A percentile compares a stretch with the other conserved stretches of the same genome.
Conservation (phyloP, 139 green algal species). For the Dunaliella primolecta region DNA sequence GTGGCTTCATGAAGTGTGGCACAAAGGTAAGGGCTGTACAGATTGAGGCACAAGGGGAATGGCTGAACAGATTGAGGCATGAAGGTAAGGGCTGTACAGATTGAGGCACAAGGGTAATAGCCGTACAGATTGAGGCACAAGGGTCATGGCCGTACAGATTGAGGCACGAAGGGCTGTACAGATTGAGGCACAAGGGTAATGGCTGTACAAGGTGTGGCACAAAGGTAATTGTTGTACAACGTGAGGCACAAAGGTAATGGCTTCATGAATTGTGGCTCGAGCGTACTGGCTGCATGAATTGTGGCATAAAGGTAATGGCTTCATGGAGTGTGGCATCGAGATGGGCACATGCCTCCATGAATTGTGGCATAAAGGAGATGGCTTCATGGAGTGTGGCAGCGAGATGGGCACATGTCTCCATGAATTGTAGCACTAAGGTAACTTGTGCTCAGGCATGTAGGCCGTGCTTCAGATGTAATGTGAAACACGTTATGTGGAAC, state of each 20-base stretch:
- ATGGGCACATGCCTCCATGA: conserved; percentile 30
- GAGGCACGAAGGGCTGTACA: too few relatives aligned
- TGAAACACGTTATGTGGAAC: too few relatives aligned
- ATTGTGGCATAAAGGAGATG: conserved; percentile 17
- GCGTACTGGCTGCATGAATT: too few relatives aligned
- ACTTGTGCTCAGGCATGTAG: background rate
- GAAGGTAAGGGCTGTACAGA: background rate
- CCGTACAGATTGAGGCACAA: conserved; percentile 28
- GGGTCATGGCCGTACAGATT: too few relatives aligned
- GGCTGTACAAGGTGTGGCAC: too few relatives aligned
- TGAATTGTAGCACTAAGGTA: conserved; percentile 23
- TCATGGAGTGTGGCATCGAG: conserved; percentile 26
- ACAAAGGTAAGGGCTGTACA: conserved; percentile 9
- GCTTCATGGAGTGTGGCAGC: too few relatives aligned
- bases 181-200: conserved; percentile 20
- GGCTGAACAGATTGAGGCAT: conserved; percentile 33
- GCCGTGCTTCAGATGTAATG: background rate
- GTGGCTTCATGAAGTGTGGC: conserved; percentile 36
- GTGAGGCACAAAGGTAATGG: too few relatives aligned
- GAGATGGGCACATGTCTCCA: conserved; percentile 28
- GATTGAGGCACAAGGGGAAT: too few relatives aligned
- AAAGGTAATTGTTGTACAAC: too few relatives aligned
- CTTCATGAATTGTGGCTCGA: too few relatives aligned
- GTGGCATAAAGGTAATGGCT: too few relatives aligned
- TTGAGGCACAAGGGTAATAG: too few relatives aligned